A percentile compares a stretch with the other conserved stretches of the same genome.
Conservation (phyloP, 208 protist genomes). For the Strigomonas culicis region DNA sequence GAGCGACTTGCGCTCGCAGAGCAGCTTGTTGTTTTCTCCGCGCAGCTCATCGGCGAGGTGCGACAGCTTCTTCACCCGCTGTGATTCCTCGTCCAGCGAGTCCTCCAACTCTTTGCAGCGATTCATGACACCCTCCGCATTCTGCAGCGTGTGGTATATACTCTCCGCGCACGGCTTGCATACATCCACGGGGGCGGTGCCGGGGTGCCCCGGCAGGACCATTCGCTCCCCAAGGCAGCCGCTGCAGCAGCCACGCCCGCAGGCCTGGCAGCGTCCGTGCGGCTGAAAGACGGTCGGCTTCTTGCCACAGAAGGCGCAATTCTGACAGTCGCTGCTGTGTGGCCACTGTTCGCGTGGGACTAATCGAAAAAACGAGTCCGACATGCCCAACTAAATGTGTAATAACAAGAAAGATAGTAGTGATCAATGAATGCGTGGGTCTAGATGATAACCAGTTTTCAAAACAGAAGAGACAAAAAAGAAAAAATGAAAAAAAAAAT, state of each 20-base stretch:
- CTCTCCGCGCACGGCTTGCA: constrained; percentile 42
- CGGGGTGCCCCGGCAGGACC: constrained; percentile 34
- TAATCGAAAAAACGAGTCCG: neutral
- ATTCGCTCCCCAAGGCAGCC: constrained; percentile 39
- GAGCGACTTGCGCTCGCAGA: constrained; percentile 32
- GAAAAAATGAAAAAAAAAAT: constrained; percentile 1
- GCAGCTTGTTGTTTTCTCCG: constrained; percentile 45
- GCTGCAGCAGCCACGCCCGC: constrained; percentile 50
- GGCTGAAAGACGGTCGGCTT: constrained; percentile 35
- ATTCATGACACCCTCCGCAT: constrained; percentile 42
- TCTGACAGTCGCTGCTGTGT: neutral
- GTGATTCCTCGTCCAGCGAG: constrained; percentile 41
- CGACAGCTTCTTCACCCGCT: constrained; percentile 34
- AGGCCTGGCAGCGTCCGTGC: constrained; percentile 50
- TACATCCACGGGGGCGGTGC: constrained; percentile 33
- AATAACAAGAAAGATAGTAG: neutral
- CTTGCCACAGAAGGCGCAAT: constrained; percentile 43
- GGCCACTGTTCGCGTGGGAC: constrained; percentile 2
- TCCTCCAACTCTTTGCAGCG: constrained; percentile 42
- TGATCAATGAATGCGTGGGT: neutral
- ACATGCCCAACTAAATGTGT: neutral
- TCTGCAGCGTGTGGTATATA: constrained; percentile 32
- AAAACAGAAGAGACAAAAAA: constrained; percentile 10
- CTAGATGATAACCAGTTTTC: neutral
- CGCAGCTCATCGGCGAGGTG: constrained; percentile 35